Evolutionary conservation across 106 monocot species (phyloP).

Genomic region (Ottelia alismoides): DNA sequence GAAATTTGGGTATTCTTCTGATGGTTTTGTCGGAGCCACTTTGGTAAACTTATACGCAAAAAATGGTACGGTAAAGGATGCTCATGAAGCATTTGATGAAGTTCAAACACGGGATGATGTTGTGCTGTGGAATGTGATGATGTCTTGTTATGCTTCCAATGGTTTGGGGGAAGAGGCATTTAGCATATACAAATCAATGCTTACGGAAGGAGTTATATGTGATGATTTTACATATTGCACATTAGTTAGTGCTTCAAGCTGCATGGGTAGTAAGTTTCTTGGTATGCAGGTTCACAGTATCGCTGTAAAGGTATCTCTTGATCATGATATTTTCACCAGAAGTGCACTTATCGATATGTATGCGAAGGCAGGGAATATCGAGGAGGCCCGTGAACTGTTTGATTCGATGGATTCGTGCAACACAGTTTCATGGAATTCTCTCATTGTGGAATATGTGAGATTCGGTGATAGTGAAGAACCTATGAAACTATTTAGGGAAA

Average conservation of each 20-base stretch:
- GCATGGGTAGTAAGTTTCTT: background rate
- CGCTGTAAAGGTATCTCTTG: conserved; percentile 15
- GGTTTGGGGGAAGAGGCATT: conserved; percentile 20
- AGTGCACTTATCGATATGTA: conserved; percentile 44
- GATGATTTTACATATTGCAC: conserved; percentile 40
- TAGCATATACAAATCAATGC: conserved; percentile 18
- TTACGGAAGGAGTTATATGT: conserved; percentile 14
- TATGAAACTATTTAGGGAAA: conserved; percentile 27
- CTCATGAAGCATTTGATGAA: conserved; percentile 33
- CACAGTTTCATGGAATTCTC: conserved; percentile 47
- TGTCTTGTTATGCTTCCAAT: conserved; percentile 31
- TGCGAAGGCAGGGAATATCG: conserved; percentile 22
- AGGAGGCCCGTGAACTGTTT: conserved; percentile 32
- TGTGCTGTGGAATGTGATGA: conserved; percentile 44
- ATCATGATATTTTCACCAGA: conserved; percentile 27
- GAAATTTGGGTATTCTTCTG: conserved; percentile 23
- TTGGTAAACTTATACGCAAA: conserved; percentile 34
- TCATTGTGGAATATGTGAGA: conserved; percentile 36
- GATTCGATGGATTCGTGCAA: conserved; percentile 14
- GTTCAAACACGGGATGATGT: conserved; percentile 21
- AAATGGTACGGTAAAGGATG: conserved; percentile 8
- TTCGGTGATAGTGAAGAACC: conserved; percentile 25
- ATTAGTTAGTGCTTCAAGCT: conserved; percentile 24
- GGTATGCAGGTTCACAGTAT: conserved; percentile 33
- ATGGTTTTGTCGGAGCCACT: conserved; percentile 16